Percentiles rank a stretch among this genome's conserved stretches.
phyloP scores from a whole-genome alignment of 1,139 yeast species.

The Hansenula lynferdii region DNA sequence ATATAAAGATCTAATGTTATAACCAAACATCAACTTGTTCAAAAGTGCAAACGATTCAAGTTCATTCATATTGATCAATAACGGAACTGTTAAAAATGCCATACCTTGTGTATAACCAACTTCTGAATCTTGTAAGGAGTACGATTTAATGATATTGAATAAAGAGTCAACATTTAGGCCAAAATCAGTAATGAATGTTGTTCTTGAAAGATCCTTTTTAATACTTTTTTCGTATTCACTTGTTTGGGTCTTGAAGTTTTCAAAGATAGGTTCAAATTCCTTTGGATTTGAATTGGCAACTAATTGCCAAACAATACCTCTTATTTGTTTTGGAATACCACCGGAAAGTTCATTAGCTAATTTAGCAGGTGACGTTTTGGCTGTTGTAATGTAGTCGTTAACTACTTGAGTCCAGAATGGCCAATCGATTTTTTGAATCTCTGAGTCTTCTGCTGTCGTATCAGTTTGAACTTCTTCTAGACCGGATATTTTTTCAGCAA shows the following conservation, averaged over 20 bases:
- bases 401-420: conserved; percentile 84
- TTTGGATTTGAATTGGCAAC: conserved; percentile 74
- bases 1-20: conserved; percentile 70
- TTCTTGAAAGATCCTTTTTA: conserved; percentile 75
- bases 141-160: conserved; percentile 74
- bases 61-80: conserved; percentile 74
- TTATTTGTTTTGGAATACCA: conserved; percentile 80
- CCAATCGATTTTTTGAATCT: conserved; percentile 61
- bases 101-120: conserved; percentile 98
- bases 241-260: conserved; percentile 43
- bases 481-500: conserved; percentile 20
- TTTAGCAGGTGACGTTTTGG: conserved; percentile 53
- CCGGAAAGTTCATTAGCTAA: conserved; percentile 56
- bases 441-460: conserved; percentile 17
- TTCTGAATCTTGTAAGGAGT: conserved; percentile 81
- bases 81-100: conserved; percentile 88
- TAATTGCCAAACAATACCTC: conserved; percentile 92
- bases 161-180: conserved; percentile 56
- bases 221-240: conserved; percentile 76
- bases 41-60: conserved; percentile 81
- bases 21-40: conserved; percentile 79
- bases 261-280: conserved; percentile 63
- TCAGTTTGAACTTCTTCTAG: conserved; percentile 23
- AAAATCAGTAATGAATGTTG: conserved; percentile 67
- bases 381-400: conserved; percentile 65